Conservation (phyloP, 495 filamentous ascomycete genomes). For the Penicillium cinerascens region DNA sequence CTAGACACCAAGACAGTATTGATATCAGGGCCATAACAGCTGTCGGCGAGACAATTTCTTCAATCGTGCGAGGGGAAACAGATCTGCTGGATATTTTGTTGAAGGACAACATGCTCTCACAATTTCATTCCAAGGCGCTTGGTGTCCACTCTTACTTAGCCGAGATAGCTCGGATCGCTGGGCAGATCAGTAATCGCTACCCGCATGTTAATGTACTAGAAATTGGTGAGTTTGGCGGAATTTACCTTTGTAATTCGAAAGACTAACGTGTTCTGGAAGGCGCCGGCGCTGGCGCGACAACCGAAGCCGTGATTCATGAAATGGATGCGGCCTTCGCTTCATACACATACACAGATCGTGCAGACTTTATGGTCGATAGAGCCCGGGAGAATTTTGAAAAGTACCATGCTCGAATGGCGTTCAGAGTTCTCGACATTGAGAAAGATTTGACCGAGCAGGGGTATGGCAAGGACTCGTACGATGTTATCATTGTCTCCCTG, state of each 20-base stretch:
- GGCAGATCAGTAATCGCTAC: conserved; percentile 34
- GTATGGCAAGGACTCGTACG: conserved; percentile 40
- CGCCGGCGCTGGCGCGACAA: conserved; percentile 41
- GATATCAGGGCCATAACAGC: conserved; percentile 23
- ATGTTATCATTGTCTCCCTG: conserved; percentile 40
- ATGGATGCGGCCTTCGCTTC: conserved; percentile 14
- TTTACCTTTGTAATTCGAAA: background rate
- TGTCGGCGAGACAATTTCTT: conserved; percentile 36
- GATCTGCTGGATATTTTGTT: conserved; percentile 42
- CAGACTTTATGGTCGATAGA: conserved; percentile 37
- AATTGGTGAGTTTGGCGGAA: conserved; percentile 21
- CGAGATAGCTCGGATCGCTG: conserved; percentile 14
- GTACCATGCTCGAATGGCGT: conserved; percentile 34
- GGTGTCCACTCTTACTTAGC: conserved; percentile 15
- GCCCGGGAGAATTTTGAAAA: conserved; percentile 16
- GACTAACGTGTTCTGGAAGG: conserved; percentile 11
- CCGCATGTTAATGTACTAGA: conserved; percentile 34
- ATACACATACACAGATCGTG: conserved; percentile 55
- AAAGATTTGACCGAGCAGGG: conserved; percentile 40
- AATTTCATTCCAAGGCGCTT: conserved; percentile 33
- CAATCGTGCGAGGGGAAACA: conserved; percentile 36
- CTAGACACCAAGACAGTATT: conserved; percentile 13
- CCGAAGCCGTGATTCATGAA: conserved; percentile 26
- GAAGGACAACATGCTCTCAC: conserved; percentile 33
- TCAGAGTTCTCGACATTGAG: conserved; percentile 44